phyloP scores from a whole-genome alignment of 1,284 basidiomycete genomes.

The Vanrija sp. region DNA sequence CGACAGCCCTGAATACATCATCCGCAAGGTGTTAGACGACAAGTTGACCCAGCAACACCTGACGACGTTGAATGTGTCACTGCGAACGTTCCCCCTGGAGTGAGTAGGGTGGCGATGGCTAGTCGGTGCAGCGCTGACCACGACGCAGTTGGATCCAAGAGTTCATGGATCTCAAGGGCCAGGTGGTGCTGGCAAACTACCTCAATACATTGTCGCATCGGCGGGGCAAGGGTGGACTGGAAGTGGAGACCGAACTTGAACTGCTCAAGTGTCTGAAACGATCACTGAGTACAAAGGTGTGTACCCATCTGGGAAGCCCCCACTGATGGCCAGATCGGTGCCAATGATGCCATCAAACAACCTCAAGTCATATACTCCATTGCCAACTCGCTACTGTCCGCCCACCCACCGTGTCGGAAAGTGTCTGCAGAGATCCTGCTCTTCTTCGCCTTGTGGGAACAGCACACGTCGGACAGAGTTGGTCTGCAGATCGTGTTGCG shows the following conservation, averaged over 20 bases:
- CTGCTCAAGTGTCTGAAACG: conserved; percentile 82
- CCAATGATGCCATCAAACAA: conserved; percentile 73
- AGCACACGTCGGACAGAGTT: conserved; percentile 31
- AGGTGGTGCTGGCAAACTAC: conserved; percentile 77
- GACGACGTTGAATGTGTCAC: conserved; percentile 31
- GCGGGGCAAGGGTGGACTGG: conserved; percentile 62
- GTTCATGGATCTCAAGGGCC: conserved; percentile 74
- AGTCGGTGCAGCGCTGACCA: not conserved
- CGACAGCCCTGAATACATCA: conserved; percentile 67
- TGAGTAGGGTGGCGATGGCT: conserved; percentile 48
- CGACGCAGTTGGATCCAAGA: conserved; percentile 70
- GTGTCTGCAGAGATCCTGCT: conserved; percentile 69
- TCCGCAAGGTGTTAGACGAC: conserved; percentile 36
- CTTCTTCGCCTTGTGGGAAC: conserved; percentile 53
- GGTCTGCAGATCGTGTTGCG: conserved; percentile 53
- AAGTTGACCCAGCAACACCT: conserved; percentile 35
- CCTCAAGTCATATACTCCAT: conserved; percentile 76
- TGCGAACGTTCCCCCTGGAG: conserved; percentile 77
- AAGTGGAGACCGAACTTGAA: conserved; percentile 77
- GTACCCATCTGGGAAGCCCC: conserved; percentile 27
- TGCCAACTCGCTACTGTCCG: conserved; percentile 76
- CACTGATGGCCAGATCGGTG: conserved; percentile 57
- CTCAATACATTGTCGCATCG: conserved; percentile 55
- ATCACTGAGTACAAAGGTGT: conserved; percentile 72
- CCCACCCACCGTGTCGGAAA: conserved; percentile 75